Percentiles rank a stretch among this genome's conserved stretches.
phyloP scores from a whole-genome alignment of 2,329 filamentous ascomycete genomes.

The Neopestalotiopsis sp. region DNA sequence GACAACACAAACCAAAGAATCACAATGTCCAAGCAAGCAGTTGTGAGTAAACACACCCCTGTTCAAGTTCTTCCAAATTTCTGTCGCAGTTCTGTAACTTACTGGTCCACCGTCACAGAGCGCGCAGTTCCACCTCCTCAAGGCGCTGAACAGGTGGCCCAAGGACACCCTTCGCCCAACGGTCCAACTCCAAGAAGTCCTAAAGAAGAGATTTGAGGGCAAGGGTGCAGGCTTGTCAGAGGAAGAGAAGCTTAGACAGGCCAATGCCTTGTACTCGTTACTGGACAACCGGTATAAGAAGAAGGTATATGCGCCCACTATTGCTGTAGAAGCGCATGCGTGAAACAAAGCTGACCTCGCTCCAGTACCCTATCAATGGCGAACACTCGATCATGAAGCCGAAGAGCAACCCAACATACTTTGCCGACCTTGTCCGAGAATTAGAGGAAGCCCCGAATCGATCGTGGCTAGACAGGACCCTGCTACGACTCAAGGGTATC shows the following conservation, averaged over 20 bases:
- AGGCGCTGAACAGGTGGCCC: constrained; percentile 65
- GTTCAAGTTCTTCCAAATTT: neutral
- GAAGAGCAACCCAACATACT: constrained; percentile 69
- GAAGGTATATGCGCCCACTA: constrained; percentile 44
- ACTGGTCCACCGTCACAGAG: constrained; percentile 38
- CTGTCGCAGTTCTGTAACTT: neutral
- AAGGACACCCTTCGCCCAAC: constrained; percentile 68
- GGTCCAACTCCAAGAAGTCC: constrained; percentile 64
- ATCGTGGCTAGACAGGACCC: constrained; percentile 56
- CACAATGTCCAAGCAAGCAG: constrained; percentile 22
- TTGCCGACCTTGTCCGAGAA: constrained; percentile 64
- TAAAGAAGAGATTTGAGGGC: constrained; percentile 51
- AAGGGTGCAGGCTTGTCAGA: constrained; percentile 41
- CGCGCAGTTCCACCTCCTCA: constrained; percentile 53
- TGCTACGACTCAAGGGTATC: constrained; percentile 63
- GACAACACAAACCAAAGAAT: neutral
- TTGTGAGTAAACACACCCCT: constrained; percentile 10
- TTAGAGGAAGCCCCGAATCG: constrained; percentile 67
- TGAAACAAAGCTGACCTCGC: neutral
- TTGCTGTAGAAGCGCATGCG: neutral
- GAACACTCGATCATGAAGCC: constrained; percentile 55
- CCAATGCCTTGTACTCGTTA: constrained; percentile 64
- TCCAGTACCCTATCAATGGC: constrained; percentile 54
- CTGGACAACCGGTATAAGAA: constrained; percentile 64
- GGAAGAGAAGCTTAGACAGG: constrained; percentile 58